Conservation (phyloP, 805 yeast genomes). For the Isabelozyma rhagii region DNA sequence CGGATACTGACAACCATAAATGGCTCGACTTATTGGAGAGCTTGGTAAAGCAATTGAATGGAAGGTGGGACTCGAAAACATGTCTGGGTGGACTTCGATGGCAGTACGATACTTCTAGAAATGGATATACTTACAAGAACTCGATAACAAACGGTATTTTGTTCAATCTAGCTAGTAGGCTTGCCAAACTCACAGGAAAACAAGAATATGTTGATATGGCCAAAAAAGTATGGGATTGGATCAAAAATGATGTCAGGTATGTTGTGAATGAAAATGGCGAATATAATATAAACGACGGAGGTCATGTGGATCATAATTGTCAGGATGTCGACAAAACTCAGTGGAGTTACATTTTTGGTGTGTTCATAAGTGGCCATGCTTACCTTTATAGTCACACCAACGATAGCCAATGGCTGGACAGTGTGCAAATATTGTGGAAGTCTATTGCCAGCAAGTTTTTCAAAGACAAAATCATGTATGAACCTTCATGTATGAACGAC, state of each 20-base stretch:
- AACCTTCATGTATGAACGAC: slow-evolving; percentile 75
- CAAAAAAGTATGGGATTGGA: slow-evolving; percentile 44
- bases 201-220: slow-evolving; percentile 39
- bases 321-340: slow-evolving; percentile 52
- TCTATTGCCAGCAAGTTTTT: slow-evolving; percentile 56
- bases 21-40: slow-evolving; percentile 43
- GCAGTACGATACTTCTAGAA: slow-evolving; percentile 48
- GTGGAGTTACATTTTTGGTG: slow-evolving; percentile 88
- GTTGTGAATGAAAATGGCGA: slow-evolving; percentile 35
- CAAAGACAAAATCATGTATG: slow-evolving; percentile 59
- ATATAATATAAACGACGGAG: slow-evolving; percentile 73
- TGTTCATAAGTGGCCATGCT: slow-evolving; percentile 76
- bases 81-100: slow-evolving; percentile 46
- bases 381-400: slow-evolving; percentile 72
- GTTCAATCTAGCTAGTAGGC: slow-evolving; percentile 42
- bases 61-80: slow-evolving; percentile 37
- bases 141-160: slow-evolving; percentile 44
- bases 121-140: slow-evolving; percentile 45
- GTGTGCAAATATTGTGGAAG: slow-evolving; percentile 53
- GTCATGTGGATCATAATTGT: slow-evolving; percentile 57
- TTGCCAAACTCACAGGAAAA: slow-evolving; percentile 41
- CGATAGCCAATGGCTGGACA: slow-evolving; percentile 60
- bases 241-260: slow-evolving; percentile 37
- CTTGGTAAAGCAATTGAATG: slow-evolving; percentile 41
- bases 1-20: slow-evolving; percentile 41